Evolutionary conservation across 129 eudicot species (phyloP).

Genomic region (Chrysanthemum seticuspe): DNA sequence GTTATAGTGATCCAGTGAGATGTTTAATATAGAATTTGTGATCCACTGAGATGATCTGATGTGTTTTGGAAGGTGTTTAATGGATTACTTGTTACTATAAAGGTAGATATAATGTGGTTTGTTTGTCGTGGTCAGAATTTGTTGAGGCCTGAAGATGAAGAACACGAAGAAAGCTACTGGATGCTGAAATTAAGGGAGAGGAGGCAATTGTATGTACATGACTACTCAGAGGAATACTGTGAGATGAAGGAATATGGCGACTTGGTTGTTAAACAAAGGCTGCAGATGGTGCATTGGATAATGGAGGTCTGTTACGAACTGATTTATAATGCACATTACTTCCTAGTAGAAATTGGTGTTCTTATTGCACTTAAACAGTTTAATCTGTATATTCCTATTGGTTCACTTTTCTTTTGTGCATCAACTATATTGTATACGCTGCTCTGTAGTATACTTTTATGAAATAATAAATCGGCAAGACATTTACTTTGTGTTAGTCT

Average conservation of each 20-base stretch:
- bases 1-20: no score
- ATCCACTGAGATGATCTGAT: not conserved
- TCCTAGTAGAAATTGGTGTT: not conserved
- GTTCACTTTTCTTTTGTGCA: not conserved
- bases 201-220: constrained; percentile 62
- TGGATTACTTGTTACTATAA: not conserved
- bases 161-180: constrained; percentile 72
- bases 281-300: constrained; percentile 90
- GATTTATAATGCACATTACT: constrained; percentile 14
- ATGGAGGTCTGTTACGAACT: constrained; percentile 53
- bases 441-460: not conserved
- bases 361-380: constrained; percentile 12
- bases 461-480: not conserved
- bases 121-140: constrained; percentile 30
- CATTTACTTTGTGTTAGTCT: not conserved
- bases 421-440: not conserved
- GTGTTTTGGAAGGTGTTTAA: not conserved
- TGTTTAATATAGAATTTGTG: not conserved
- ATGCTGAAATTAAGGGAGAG: constrained; percentile 85
- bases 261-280: constrained; percentile 66
- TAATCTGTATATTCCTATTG: not conserved
- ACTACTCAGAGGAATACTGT: constrained; percentile 75
- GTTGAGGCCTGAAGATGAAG: constrained; percentile 67
- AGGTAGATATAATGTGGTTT: not conserved
- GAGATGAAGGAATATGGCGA: constrained; percentile 56